These are phyloP conservation scores for Suillus brevipes DNA, from an alignment of 768 basidiomycete species.

Conservation along the genomic window DNA sequence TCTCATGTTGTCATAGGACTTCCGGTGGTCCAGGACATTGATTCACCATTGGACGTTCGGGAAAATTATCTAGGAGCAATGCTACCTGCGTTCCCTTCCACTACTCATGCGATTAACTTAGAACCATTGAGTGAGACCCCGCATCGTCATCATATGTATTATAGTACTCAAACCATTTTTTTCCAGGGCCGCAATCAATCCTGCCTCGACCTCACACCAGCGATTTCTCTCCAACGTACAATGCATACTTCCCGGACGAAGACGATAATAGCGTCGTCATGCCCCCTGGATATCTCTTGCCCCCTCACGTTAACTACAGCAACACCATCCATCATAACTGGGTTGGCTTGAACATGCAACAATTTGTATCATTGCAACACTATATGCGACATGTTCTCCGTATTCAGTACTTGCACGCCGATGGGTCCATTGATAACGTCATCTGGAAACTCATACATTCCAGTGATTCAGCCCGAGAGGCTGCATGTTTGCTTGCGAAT, in stretches of 20 bases:
- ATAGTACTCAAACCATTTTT: conserved; percentile 61
- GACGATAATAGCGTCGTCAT: conserved; percentile 23
- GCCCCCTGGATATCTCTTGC: conserved; percentile 22
- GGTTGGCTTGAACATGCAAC: conserved; percentile 14
- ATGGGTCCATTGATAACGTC: conserved; percentile 43
- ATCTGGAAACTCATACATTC: conserved; percentile 53
- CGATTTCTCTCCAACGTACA: conserved; percentile 26
- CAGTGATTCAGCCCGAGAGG: conserved; percentile 52
- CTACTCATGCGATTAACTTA: conserved; percentile 52
- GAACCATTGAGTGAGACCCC: conserved; percentile 66
- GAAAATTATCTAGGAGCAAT: conserved; percentile 29
- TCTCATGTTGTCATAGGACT: conserved; percentile 22
- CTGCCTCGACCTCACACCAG: conserved; percentile 31
- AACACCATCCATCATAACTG: conserved; percentile 15
- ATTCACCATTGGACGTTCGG: conserved; percentile 31
- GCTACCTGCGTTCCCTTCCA: conserved; percentile 29
- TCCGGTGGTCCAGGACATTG: conserved; percentile 29
- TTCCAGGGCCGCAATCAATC: conserved; percentile 42
- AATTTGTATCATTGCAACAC: conserved; percentile 31
- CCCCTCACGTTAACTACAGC: background rate
- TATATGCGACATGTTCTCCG: conserved; percentile 65
- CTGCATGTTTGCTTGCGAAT: conserved; percentile 61
- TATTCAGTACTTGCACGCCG: conserved; percentile 71
- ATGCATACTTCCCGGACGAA: conserved; percentile 11
- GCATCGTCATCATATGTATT: conserved; percentile 70